A percentile compares a stretch with the other conserved stretches of the same genome.
Evolutionary conservation across 1,284 basidiomycete genomes (phyloP).

Genomic region (Phellopilus nigrolimitatus): DNA sequence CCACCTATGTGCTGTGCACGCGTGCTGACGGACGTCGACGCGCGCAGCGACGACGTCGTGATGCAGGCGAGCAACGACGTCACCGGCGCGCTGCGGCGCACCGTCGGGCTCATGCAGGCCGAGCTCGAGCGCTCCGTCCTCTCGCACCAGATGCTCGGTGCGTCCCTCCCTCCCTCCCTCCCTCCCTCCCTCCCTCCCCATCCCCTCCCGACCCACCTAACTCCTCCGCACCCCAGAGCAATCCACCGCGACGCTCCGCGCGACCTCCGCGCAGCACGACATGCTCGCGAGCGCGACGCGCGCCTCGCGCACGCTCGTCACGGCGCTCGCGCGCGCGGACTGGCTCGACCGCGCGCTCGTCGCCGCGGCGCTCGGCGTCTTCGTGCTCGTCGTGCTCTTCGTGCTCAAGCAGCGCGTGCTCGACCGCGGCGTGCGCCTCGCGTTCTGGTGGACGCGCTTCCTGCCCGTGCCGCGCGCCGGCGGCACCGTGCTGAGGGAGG

Average conservation of each 20-base stretch:
- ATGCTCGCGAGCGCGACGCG: conserved; percentile 68
- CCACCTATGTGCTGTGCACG: background rate
- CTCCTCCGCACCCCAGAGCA: conserved; percentile 47
- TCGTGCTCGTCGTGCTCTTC: conserved; percentile 78
- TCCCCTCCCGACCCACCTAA: conserved; percentile 5
- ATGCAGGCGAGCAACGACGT: conserved; percentile 87
- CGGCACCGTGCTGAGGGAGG: background rate
- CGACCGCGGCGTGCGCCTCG: conserved; percentile 64
- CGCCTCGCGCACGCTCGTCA: conserved; percentile 79
- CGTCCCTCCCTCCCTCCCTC: conserved; percentile 22
- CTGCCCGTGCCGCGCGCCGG: conserved; percentile 37
- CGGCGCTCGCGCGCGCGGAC: conserved; percentile 82
- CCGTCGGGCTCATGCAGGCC: conserved; percentile 80
- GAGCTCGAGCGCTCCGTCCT: conserved; percentile 88
- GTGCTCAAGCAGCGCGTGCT: conserved; percentile 84
- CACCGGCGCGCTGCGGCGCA: conserved; percentile 80
- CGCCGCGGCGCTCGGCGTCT: conserved; percentile 72
- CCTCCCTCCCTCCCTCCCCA: background rate
- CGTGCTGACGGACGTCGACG: background rate
- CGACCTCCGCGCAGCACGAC: conserved; percentile 78
- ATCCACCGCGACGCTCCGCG: conserved; percentile 70
- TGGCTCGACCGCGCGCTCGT: conserved; percentile 88
- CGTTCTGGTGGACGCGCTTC: conserved; percentile 77
- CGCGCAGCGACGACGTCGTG: conserved; percentile 70
- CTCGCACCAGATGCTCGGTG: conserved; percentile 80